These are phyloP conservation scores for Anisodus acutangulus DNA, from an alignment of 257 asterid species.

Conservation along the genomic window DNA sequence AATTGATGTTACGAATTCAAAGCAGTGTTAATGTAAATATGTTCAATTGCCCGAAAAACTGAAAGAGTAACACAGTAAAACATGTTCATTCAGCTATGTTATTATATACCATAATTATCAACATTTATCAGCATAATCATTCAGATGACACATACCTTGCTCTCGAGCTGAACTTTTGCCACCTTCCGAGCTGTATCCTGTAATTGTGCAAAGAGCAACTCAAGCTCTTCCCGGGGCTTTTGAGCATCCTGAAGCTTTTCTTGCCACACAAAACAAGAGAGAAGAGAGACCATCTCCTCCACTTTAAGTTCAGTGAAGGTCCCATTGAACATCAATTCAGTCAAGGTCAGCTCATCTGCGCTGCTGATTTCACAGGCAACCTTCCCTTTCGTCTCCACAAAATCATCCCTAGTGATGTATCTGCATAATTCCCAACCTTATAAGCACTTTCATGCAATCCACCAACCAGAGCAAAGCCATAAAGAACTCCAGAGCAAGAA, in stretches of 20 bases:
- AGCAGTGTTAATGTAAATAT: not conserved
- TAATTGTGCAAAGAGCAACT: conserved; percentile 69
- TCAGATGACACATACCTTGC: conserved; percentile 68
- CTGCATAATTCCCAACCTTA: conserved; percentile 50
- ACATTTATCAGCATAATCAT: conserved; percentile 22
- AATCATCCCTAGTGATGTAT: conserved; percentile 72
- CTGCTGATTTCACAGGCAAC: conserved; percentile 97
- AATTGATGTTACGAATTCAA: not conserved
- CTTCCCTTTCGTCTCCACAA: conserved; percentile 89
- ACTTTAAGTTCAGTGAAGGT: conserved; percentile 74
- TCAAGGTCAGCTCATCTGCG: conserved; percentile 91
- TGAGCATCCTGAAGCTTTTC: conserved; percentile 92
- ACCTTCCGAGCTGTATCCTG: conserved; percentile 91
- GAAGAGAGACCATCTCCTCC: conserved; percentile 93
- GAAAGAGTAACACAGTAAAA: no score
- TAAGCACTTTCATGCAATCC: conserved; percentile 32
- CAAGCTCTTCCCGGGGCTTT: conserved; percentile 92
- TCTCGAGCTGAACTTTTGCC: conserved; percentile 94
- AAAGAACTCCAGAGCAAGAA: conserved; percentile 4
- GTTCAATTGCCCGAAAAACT: not conserved
- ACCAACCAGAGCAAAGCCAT: not conserved
- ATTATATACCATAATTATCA: not conserved
- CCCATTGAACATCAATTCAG: conserved; percentile 92
- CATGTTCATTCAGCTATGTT: not conserved
- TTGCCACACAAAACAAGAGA: conserved; percentile 96